Conservation (phyloP, 257 asterid species). For the Anisodus acutangulus region DNA sequence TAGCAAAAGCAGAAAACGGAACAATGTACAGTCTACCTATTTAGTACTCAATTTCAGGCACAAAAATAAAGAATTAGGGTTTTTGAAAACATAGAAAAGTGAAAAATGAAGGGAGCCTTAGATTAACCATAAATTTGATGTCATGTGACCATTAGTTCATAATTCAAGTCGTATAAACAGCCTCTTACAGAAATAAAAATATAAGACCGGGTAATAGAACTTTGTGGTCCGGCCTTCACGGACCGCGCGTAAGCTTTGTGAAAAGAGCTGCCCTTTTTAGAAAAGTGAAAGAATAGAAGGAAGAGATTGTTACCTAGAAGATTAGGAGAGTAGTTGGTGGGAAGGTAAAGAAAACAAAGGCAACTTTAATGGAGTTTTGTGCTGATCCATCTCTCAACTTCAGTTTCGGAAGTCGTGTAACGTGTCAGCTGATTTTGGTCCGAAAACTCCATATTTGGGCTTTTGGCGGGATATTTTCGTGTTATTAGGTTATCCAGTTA, state of each 20-base stretch:
- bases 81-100: neutral
- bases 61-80: neutral
- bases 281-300: neutral
- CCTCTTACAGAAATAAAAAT: too few species aligned
- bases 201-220: too few species aligned
- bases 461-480: neutral
- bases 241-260: too few species aligned
- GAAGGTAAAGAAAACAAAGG: neutral
- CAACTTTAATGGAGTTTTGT: neutral
- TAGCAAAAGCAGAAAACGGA: neutral
- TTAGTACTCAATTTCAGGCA: neutral
- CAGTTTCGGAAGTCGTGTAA: slow-evolving; percentile 13
- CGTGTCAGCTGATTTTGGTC: slow-evolving; percentile 5
- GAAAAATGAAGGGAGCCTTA: neutral
- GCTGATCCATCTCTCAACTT: neutral
- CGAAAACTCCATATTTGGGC: neutral
- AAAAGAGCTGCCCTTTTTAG: too few species aligned
- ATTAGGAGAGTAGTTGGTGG: neutral
- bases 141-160: too few species aligned
- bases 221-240: too few species aligned
- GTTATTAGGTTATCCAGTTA: too few species aligned
- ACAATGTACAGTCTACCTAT: slow-evolving; percentile 7
- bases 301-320: neutral
- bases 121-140: too few species aligned
- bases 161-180: too few species aligned